Conservation (phyloP, 176 grass and related monocot species). For the Hyparrhenia diplandra region DNA sequence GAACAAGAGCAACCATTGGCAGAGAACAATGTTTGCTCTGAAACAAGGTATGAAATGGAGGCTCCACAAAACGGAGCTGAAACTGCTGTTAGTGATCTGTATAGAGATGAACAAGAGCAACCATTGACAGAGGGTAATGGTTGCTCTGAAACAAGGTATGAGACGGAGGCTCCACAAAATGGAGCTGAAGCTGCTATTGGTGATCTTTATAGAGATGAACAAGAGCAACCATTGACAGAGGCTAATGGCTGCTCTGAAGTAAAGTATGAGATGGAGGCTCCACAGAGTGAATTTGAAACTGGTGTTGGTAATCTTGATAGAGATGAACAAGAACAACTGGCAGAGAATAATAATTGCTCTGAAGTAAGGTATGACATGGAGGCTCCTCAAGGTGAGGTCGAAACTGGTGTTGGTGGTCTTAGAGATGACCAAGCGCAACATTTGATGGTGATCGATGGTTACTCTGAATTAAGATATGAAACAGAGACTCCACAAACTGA, state of each 20-base stretch:
- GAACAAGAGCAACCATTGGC: neutral
- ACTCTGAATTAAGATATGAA: neutral
- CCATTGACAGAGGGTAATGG: neutral
- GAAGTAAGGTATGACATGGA: neutral
- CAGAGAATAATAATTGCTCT: neutral
- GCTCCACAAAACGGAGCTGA: no score
- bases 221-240: neutral
- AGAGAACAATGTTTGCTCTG: no score
- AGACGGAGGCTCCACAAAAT: conserved; percentile 6
- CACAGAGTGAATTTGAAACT: conserved; percentile 23
- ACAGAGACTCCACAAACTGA: conserved; percentile 11
- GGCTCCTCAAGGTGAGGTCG: conserved; percentile 14
- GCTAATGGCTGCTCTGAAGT: neutral
- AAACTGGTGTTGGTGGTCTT: conserved; percentile 16
- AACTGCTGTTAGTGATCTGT: no score
- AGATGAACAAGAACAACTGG: conserved; percentile 25
- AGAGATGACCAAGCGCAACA: conserved; percentile 26
- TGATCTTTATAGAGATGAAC: conserved; percentile 31
- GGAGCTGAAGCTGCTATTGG: conserved; percentile 15
- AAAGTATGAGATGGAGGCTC: conserved; percentile 17
- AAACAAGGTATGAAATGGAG: no score
- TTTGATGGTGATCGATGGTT: neutral
- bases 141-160: neutral
- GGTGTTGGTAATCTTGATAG: neutral
- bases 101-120: no score